Evolutionary conservation across 2,329 filamentous ascomycete genomes (phyloP), one percentile per base, ranked within the genome.

Genomic region (Fusarium newnesense): DNA sequence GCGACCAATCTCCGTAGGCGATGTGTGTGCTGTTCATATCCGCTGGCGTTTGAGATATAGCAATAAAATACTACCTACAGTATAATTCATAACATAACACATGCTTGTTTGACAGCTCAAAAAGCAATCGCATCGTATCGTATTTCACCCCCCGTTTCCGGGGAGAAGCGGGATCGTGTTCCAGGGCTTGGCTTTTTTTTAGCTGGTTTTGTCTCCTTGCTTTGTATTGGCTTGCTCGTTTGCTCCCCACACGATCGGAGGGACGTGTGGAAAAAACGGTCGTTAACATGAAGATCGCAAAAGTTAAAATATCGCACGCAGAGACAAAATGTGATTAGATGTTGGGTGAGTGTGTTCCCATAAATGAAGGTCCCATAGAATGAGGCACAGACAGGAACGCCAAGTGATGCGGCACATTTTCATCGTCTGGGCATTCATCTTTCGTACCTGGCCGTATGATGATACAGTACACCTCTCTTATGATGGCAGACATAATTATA

Each of bases 81-180:
- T 37, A 47, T 24, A n/a, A 36, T 32, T 47, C 26, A 24, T 24
- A 24, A 24, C 47, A 19, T 8, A 30, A 3, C 44, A 28, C 28
- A 53, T 19, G 30, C 36, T 18, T 66, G 52, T 53, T 66, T 60
- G 62, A 67, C 64, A 67, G 49, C 43, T 52, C 37, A 28, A 47
- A 12, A 54, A 54, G 19, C 1, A 50, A 37, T 53, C 34, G 34
- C 4, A 58, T 64, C 64, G 37, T 60, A 70, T 66, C 63, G 46
- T 52, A 13, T 47, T 56, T 36, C 18, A 10, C n/a, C 7, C 34
- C 34, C 32, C 47, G 10, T 39, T 46, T 26, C 67, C 66, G 60
- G 69, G 69, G 70, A 53, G 57, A 60, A 34, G 37, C 65, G 66
- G 66, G 39, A 66, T 61, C 44, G 44, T 46, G 65, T 72, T 52